Percentiles rank a stretch among this genome's conserved stretches.
Conservation (phyloP, 2,329 filamentous ascomycete genomes). For the Aureobasidium melanogenum region DNA sequence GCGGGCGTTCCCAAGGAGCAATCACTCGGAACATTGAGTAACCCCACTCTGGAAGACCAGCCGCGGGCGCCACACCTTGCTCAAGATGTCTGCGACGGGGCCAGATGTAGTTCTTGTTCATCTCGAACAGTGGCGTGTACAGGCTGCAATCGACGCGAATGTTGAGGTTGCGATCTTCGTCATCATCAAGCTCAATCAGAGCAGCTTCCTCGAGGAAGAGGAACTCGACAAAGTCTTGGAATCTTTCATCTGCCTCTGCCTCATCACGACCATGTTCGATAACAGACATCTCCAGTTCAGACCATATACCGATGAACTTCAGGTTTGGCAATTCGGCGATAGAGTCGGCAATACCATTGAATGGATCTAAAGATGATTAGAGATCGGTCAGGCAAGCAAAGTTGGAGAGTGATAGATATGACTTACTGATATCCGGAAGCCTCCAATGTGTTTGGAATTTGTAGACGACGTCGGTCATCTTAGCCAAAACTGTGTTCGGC, state of each 20-base stretch:
- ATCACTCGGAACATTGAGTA: background rate
- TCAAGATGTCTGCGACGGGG: background rate
- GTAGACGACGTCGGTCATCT: background rate
- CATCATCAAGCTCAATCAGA: background rate
- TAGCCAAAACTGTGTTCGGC: background rate
- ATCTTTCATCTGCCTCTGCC: background rate
- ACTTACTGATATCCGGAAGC: background rate
- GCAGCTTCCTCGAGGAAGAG: background rate
- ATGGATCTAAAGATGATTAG: background rate
- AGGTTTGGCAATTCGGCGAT: background rate
- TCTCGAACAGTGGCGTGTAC: background rate
- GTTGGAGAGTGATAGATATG: background rate
- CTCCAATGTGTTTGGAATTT: background rate
- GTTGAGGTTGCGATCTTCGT: background rate
- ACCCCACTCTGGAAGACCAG: background rate
- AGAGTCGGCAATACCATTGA: background rate
- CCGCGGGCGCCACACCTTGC: background rate
- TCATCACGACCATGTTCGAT: background rate
- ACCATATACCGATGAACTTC: background rate
- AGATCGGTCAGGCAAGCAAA: background rate
- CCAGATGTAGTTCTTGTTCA: background rate
- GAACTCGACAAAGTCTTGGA: background rate
- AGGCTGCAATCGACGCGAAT: background rate
- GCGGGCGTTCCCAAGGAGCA: background rate
- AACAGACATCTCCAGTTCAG: background rate